phyloP scores from a whole-genome alignment of 768 basidiomycete genomes.

The Nidula microcarpa region DNA sequence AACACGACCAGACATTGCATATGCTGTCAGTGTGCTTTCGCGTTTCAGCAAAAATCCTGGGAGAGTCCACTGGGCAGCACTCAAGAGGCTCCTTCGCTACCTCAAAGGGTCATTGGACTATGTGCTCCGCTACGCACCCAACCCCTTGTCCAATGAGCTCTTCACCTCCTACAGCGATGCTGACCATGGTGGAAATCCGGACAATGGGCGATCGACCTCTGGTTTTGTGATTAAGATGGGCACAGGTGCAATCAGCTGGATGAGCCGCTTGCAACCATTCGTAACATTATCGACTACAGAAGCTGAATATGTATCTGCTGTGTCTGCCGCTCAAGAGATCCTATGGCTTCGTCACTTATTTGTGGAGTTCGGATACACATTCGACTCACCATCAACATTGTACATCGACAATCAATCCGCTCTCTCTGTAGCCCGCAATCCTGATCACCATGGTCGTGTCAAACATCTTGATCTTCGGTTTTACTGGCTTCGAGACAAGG shows the following conservation, averaged over 20 bases:
- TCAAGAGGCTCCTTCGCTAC: conserved; percentile 29
- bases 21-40: conserved; percentile 11
- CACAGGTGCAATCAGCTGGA: conserved; percentile 32
- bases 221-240: conserved; percentile 33
- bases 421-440: too few species aligned
- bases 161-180: conserved; percentile 17
- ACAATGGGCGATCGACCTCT: conserved; percentile 28
- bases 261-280: conserved; percentile 28
- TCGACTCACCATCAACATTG: too few species aligned
- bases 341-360: not conserved
- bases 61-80: conserved; percentile 28
- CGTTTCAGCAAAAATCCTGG: conserved; percentile 21
- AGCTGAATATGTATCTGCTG: conserved; percentile 34
- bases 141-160: not conserved
- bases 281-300: conserved; percentile 38
- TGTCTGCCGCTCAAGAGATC: conserved; percentile 21
- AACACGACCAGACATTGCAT: conserved; percentile 22
- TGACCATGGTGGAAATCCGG: conserved; percentile 19
- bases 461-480: too few species aligned
- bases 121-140: conserved; percentile 7
- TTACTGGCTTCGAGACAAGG: too few species aligned
- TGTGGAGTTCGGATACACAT: not conserved
- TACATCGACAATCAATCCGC: too few species aligned
- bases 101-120: conserved; percentile 27
- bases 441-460: too few species aligned